Evolutionary conservation across 1,139 yeast genomes (phyloP).

Genomic region (Scheffersomyces parashehatae): DNA sequence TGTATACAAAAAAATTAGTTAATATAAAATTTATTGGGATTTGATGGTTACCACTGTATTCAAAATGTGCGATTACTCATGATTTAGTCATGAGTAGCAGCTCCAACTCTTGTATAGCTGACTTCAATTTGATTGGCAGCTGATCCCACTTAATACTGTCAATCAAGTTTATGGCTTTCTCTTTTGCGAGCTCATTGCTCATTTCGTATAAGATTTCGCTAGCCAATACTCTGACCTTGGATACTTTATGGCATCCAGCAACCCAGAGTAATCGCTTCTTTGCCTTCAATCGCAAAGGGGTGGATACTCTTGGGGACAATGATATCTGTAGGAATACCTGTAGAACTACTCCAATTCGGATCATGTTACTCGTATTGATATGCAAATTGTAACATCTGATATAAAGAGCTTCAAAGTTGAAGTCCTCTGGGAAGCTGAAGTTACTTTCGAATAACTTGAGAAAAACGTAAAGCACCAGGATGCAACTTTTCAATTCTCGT

Average conservation of each 20-base stretch:
- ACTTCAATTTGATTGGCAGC: conserved; percentile 7
- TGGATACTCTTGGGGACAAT: conserved; percentile 4
- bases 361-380: conserved; percentile 41
- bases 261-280: conserved; percentile 30
- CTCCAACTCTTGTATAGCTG: neutral
- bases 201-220: conserved; percentile 37
- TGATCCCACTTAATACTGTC: conserved; percentile 24
- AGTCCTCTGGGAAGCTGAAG: conserved; percentile 27
- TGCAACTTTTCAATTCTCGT: conserved; percentile 22
- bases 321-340: conserved; percentile 38
- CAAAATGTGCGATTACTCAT: too few relatives aligned
- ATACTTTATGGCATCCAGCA: conserved; percentile 29
- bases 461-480: conserved; percentile 30
- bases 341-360: conserved; percentile 33
- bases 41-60: too few relatives aligned
- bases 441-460: conserved; percentile 44
- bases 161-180: conserved; percentile 5
- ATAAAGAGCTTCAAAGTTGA: conserved; percentile 43
- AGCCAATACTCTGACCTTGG: conserved; percentile 28
- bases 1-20: neutral
- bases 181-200: conserved; percentile 13
- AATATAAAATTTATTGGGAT: too few relatives aligned
- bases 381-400: conserved; percentile 60
- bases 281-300: conserved; percentile 13
- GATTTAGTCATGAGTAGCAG: too few relatives aligned